Conservation (phyloP, 2,329 filamentous ascomycete species). For the Pseudocercospora fuligena region DNA sequence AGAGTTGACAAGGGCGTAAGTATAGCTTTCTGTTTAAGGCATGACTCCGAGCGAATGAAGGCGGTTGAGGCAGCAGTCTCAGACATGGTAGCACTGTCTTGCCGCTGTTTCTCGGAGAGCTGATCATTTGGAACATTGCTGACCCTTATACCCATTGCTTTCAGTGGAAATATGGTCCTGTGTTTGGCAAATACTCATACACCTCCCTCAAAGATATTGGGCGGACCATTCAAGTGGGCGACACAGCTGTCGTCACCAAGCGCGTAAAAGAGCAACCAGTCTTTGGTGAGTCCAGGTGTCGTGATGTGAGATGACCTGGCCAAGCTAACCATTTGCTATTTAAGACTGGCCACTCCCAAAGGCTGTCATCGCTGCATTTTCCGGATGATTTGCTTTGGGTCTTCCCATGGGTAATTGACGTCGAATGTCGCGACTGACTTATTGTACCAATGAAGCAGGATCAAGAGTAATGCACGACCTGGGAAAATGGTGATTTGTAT, state of each 20-base stretch:
- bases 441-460: too few species aligned
- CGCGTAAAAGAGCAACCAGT: slow-evolving; percentile 45
- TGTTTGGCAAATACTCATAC: slow-evolving; percentile 51
- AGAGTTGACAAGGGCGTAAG: slow-evolving; percentile 48
- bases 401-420: too few species aligned
- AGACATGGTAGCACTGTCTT: too few species aligned
- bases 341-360: slow-evolving; percentile 18
- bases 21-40: too few species aligned
- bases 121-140: too few species aligned
- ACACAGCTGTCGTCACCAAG: slow-evolving; percentile 44
- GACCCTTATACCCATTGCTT: too few species aligned
- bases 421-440: not conserved
- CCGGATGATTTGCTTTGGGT: not conserved
- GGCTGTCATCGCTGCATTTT: slow-evolving; percentile 18
- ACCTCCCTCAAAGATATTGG: slow-evolving; percentile 28
- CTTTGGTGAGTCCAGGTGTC: slow-evolving; percentile 43
- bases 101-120: too few species aligned
- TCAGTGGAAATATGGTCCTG: slow-evolving; percentile 50
- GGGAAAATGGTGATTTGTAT: too few species aligned
- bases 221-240: slow-evolving; percentile 42
- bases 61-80: too few species aligned
- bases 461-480: too few species aligned
- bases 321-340: not conserved
- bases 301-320: too few species aligned
- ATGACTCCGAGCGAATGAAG: too few species aligned